Conservation (phyloP, 2,329 filamentous ascomycete genomes). For the Incumbomyces lentus region DNA sequence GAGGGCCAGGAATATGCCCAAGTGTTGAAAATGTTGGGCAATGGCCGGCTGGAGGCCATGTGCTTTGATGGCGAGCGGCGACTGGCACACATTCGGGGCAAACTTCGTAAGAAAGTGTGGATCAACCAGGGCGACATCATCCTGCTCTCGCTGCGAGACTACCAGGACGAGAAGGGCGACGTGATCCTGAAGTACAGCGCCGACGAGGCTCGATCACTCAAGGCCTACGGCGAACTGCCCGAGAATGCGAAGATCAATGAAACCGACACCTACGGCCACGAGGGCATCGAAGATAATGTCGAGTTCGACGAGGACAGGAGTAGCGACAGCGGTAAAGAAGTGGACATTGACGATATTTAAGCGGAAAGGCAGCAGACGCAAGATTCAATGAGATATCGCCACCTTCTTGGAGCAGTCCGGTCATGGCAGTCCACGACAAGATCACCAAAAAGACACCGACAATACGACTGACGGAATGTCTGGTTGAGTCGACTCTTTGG, state of each 20-base stretch:
- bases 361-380: slow-evolving; percentile 8
- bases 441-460: no score
- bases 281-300: slow-evolving; percentile 93
- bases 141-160: slow-evolving; percentile 76
- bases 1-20: slow-evolving; percentile 89
- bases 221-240: slow-evolving; percentile 93
- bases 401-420: no score
- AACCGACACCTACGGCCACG: slow-evolving; percentile 86
- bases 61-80: slow-evolving; percentile 93
- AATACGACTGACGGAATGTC: no score
- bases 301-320: slow-evolving; percentile 94
- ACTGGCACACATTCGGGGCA: slow-evolving; percentile 78
- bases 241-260: slow-evolving; percentile 99
- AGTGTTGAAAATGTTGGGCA: slow-evolving; percentile 91
- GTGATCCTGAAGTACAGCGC: slow-evolving; percentile 91
- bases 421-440: no score
- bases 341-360: slow-evolving; percentile 93
- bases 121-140: slow-evolving; percentile 98
- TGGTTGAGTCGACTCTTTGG: no score
- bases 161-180: slow-evolving; percentile 88
- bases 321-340: slow-evolving; percentile 49
- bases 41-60: slow-evolving; percentile 82
- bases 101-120: slow-evolving; percentile 99
- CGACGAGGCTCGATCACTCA: slow-evolving; percentile 89
- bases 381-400: no score